Conservation (phyloP, 164 flowering plant species). For the Liriodendron chinense region DNA sequence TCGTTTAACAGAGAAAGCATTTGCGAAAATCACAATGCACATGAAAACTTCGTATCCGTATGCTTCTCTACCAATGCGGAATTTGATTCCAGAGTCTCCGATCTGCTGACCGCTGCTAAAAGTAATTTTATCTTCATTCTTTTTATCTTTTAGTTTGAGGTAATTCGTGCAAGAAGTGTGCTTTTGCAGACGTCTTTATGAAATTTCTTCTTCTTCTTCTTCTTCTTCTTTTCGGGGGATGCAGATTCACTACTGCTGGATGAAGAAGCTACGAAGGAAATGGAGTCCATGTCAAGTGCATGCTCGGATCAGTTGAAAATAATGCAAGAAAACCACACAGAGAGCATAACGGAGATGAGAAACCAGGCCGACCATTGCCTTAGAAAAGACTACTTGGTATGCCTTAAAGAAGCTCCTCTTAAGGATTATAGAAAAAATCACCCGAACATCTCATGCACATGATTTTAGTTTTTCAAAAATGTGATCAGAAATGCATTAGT, state of each 20-base stretch:
- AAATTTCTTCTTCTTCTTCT: no score
- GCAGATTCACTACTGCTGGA: slow-evolving; percentile 62
- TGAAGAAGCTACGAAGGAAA: slow-evolving; percentile 40
- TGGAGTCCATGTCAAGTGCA: slow-evolving; percentile 32
- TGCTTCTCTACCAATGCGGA: slow-evolving; percentile 33
- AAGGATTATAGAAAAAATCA: not conserved
- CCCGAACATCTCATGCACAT: not conserved
- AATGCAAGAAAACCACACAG: slow-evolving; percentile 37
- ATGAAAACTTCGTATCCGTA: slow-evolving; percentile 34
- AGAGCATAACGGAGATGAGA: slow-evolving; percentile 37
- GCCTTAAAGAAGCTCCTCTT: not conserved
- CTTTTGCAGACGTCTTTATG: not conserved
- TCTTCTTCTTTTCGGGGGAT: not conserved
- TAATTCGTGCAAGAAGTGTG: not conserved
- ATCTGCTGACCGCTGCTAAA: slow-evolving; percentile 33
- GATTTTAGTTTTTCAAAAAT: not conserved
- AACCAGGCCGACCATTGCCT: slow-evolving; percentile 50
- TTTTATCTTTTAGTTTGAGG: not conserved
- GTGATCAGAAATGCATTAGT: no score
- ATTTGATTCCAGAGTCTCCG: slow-evolving; percentile 28
- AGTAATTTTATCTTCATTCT: slow-evolving; percentile 31
- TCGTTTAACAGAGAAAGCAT: slow-evolving; percentile 37
- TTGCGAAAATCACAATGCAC: slow-evolving; percentile 23
- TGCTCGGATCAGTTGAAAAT: slow-evolving; percentile 50
- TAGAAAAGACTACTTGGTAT: slow-evolving; percentile 61